Evolutionary conservation across 495 filamentous ascomycete genomes (phyloP), one percentile per base, ranked within the genome.

Genomic region (Tuber borchii): DNA sequence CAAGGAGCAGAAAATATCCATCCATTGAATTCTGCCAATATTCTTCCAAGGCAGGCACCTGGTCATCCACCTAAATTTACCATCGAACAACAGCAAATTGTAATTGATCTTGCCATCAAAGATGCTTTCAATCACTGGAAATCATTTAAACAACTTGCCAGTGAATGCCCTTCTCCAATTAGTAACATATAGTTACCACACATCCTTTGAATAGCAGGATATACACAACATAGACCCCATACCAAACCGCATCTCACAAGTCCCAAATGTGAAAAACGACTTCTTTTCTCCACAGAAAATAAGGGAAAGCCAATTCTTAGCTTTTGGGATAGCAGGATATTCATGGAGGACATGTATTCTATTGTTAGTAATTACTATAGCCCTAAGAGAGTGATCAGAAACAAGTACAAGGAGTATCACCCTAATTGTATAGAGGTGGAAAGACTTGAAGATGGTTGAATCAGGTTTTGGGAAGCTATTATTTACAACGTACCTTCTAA

Each of bases 391-490:
- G 44, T 75, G 6, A 71, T 75, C 20, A 19, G 65, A n/a, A 75
- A 75, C 19, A 37, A 43, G 22, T 9, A 71, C 12, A n/a, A 75
- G 22, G 26, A 71, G 43, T 75, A 39, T 14, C n/a, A 71, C 31
- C 17, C 43, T 17, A 31, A 61, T 40, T 75, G 34, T 56, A 48
- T 46, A 1, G 16, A 51, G 51, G 1, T 37, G 9, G 31, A 56
- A 56, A 31, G 69, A 20, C 69, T 2, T 39, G 19, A 44, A 39
- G n/a, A 75, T 22, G 34, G 39, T 5, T 1, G 2, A 14, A 48
- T 75, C 12, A 75, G 70, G 73, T 71, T 75, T 56, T 75, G 26
- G 68, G 69, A 45, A 20, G 45, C 74, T 8, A 75, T 75, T 0
- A 72, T 72, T 10, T 69, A 72, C 72, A 39, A 34, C 7, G 20